Percentiles rank a stretch among this genome's conserved stretches.
These are phyloP conservation scores for Cenococcum geophilum DNA, from an alignment of 495 filamentous ascomycete species.

Conservation along the genomic window DNA sequence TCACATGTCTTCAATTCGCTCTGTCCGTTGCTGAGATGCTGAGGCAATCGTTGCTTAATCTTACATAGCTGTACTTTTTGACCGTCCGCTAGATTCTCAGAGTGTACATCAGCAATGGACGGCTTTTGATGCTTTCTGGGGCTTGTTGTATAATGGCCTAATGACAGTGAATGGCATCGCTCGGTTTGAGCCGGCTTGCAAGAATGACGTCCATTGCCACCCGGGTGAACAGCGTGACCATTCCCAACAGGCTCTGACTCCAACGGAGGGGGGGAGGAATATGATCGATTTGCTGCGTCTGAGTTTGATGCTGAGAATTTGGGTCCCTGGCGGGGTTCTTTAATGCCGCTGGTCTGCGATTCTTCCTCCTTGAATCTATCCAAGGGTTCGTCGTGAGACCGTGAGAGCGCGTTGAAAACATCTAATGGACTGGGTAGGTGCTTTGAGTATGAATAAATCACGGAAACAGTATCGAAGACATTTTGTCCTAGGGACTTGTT, in stretches of 20 bases:
- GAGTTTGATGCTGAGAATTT: background rate
- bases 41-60: background rate
- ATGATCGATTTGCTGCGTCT: background rate
- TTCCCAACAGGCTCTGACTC: background rate
- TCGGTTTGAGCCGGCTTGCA: background rate
- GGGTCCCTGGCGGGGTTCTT: background rate
- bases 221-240: background rate
- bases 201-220: background rate
- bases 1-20: background rate
- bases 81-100: background rate
- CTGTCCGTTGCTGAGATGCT: background rate
- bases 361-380: background rate
- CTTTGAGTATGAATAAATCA: constrained; percentile 26
- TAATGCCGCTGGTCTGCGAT: background rate
- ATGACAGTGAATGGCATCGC: background rate
- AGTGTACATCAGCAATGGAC: background rate
- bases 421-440: constrained; percentile 15
- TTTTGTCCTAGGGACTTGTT: constrained; percentile 24
- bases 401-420: constrained; percentile 9
- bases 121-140: background rate
- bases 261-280: background rate
- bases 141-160: background rate
- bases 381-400: background rate
- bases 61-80: background rate
- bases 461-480: constrained; percentile 23